Conservation (phyloP, 75 land plant species). For the Cupressus sempervirens region DNA sequence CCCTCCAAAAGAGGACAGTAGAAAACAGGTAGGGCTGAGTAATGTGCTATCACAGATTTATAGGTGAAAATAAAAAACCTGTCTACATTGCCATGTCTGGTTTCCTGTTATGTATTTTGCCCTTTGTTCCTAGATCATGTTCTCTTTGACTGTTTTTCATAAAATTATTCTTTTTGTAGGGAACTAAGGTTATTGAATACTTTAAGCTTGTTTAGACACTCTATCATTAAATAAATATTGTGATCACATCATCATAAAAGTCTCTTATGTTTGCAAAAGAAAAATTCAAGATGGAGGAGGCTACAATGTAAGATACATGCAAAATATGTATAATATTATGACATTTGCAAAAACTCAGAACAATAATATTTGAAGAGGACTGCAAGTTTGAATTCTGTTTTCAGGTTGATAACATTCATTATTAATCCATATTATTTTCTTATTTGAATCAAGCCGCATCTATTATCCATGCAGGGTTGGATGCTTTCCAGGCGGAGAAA, state of each 20-base stretch:
- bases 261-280: neutral
- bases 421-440: neutral
- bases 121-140: neutral
- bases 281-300: neutral
- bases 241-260: neutral
- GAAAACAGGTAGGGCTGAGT: neutral
- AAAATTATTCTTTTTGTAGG: neutral
- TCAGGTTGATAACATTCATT: neutral
- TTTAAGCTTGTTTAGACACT: neutral
- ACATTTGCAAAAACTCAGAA: conserved; percentile 1
- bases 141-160: neutral
- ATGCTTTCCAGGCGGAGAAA: conserved; percentile 98
- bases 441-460: neutral
- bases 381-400: neutral
- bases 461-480: conserved; percentile 58
- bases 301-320: neutral
- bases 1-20: neutral
- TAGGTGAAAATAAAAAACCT: neutral
- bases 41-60: neutral
- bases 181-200: neutral
- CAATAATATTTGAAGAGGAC: neutral
- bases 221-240: neutral
- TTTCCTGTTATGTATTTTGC: neutral
- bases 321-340: neutral
- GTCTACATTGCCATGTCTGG: neutral